Conservation (phyloP, 805 yeast genomes). For the Metschnikowia koreensis region DNA sequence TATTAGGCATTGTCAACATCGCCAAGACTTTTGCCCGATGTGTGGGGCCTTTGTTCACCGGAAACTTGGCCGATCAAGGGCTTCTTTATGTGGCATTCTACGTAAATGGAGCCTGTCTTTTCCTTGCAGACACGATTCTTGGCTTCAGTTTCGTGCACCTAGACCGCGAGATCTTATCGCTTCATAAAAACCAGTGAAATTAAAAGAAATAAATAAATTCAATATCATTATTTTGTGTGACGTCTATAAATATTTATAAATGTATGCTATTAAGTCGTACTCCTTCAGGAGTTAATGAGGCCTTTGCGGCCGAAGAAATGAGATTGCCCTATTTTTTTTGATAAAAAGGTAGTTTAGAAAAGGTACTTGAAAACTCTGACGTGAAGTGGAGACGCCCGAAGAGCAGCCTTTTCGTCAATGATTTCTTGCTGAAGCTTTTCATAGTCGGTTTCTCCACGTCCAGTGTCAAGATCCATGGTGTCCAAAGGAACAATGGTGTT, state of each 20-base stretch:
- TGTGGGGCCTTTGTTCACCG: slow-evolving; percentile 78
- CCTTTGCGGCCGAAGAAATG: not conserved
- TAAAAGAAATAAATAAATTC: not conserved
- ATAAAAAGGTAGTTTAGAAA: slow-evolving; percentile 3
- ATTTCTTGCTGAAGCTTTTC: slow-evolving; percentile 24
- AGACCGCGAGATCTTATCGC: slow-evolving; percentile 32
- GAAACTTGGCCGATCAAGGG: slow-evolving; percentile 58
- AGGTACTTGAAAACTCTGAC: slow-evolving; percentile 18
- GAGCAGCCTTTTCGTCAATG: slow-evolving; percentile 19
- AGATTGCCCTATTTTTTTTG: too few relatives aligned
- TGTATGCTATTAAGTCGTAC: not conserved
- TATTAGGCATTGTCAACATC: slow-evolving; percentile 82
- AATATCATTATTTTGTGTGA: not conserved
- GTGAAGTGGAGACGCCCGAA: slow-evolving; percentile 15
- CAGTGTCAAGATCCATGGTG: slow-evolving; percentile 27
- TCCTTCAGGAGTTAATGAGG: not conserved
- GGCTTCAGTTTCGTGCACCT: slow-evolving; percentile 42
- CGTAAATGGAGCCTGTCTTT: slow-evolving; percentile 50
- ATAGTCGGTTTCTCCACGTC: slow-evolving; percentile 25
- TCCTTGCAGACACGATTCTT: slow-evolving; percentile 47
- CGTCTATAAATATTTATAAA: slow-evolving; percentile 1
- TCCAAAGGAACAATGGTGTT: slow-evolving; percentile 20
- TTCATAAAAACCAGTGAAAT: slow-evolving; percentile 2
- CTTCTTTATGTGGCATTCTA: slow-evolving; percentile 49
- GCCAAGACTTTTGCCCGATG: slow-evolving; percentile 84